phyloP scores from a whole-genome alignment of 2,329 filamentous ascomycete species.

The Cytospora paraplurivora region DNA sequence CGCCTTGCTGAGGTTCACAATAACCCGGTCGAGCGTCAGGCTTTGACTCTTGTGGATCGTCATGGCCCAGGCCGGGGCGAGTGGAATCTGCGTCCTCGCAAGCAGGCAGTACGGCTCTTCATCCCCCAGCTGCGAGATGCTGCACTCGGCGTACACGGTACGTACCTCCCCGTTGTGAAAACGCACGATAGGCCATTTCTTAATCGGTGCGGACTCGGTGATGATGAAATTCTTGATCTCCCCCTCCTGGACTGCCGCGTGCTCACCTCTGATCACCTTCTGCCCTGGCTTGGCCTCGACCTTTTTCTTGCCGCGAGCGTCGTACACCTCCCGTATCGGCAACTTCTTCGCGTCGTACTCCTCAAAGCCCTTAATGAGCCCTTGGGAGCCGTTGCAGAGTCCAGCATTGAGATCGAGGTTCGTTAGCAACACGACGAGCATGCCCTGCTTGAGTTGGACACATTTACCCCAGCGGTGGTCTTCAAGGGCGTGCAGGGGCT shows the following conservation, averaged over 20 bases:
- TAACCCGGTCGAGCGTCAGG: slow-evolving; percentile 61
- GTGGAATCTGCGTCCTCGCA: slow-evolving; percentile 61
- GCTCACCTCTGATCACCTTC: slow-evolving; percentile 39
- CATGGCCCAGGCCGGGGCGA: slow-evolving; percentile 63
- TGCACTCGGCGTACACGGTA: slow-evolving; percentile 55
- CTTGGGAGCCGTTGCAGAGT: slow-evolving; percentile 52
- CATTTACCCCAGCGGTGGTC: slow-evolving; percentile 50
- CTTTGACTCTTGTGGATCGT: slow-evolving; percentile 66
- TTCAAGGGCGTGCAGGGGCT: slow-evolving; percentile 39
- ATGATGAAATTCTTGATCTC: slow-evolving; percentile 45
- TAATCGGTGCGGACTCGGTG: slow-evolving; percentile 33
- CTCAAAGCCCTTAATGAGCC: slow-evolving; percentile 49
- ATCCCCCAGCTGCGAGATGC: slow-evolving; percentile 49
- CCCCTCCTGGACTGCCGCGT: slow-evolving; percentile 40
- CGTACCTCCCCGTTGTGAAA: slow-evolving; percentile 51
- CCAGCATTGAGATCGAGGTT: slow-evolving; percentile 48
- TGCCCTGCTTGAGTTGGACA: slow-evolving; percentile 51
- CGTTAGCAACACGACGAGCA: slow-evolving; percentile 54
- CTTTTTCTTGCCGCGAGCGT: slow-evolving; percentile 2
- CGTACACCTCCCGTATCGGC: slow-evolving; percentile 28
- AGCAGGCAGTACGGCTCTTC: slow-evolving; percentile 50
- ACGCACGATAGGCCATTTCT: slow-evolving; percentile 52
- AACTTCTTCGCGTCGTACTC: slow-evolving; percentile 35
- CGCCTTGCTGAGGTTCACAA: slow-evolving; percentile 52
- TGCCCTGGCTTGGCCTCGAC: slow-evolving; percentile 18